Evolutionary conservation across 805 yeast genomes (phyloP), one percentile per base, ranked within the genome.

Genomic region (Blastobotrys mokoenaii): DNA sequence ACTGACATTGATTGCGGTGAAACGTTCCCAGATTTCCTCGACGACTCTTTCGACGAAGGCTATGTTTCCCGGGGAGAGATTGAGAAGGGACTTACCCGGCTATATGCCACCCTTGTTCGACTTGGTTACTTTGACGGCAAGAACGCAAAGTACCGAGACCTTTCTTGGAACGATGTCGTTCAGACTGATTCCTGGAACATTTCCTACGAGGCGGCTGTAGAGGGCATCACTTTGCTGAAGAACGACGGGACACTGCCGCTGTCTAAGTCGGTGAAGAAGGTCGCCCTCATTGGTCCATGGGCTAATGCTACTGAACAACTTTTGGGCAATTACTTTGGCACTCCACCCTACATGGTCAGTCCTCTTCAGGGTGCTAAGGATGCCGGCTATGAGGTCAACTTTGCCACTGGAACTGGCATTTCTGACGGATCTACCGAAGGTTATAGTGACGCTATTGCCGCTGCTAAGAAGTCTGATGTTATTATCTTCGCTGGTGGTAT

Each of bases 241-340:
- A 47, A 47, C 25, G 48, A 47, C 40, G 46, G 46, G 8, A 30
- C 45, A 3, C 37, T 47, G 17, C 50, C 50, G 11, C 15, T 44
- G 22, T n/a, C 25, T 4, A 5, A 30, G 15, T 12, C 16, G 3
- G 14, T 15, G n/a, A 40, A 35, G 29, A 47, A 40, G 29, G 25
- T 45, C 17, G 50, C 50, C 4, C 27, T 47, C 5, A 31, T 47
- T 4, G 50, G 50, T 3, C 50, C 50, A 17, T 47, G 31, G 27
- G 47, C 46, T 25, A 44, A 44, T 16, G 50, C 50, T 15, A 44
- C 50, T 6, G 16, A 9, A 11, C 39, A 31, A 18, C 15, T 47
- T 38, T 45, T 40, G 35, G 46, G 50, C 14, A 47, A 47, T 40
- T 47, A 47, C 22, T 20, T 25, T n/a, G 50, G 50, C 6, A 18